phyloP scores from a whole-genome alignment of 176 grass and related monocot genomes.

The Coix lacrymajobi region DNA sequence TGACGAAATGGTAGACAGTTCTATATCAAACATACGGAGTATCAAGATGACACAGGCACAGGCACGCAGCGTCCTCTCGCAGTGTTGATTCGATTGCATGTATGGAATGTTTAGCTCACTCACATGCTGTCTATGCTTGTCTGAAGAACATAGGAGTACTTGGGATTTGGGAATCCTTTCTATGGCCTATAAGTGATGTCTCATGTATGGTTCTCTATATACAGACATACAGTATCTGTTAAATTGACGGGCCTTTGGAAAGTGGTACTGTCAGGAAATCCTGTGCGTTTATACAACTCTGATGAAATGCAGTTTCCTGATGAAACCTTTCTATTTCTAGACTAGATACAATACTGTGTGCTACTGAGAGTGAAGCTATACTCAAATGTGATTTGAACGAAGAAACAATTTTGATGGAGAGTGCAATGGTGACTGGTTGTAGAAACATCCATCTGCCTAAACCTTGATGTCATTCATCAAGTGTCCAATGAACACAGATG shows the following conservation, averaged over 20 bases:
- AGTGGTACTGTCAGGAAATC: not conserved
- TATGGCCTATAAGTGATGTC: not conserved
- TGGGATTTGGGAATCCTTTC: not conserved
- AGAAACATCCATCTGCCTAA: not conserved
- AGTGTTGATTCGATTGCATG: not conserved
- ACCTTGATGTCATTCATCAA: conserved; percentile 47
- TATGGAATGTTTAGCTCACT: not conserved
- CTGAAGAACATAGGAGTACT: not conserved
- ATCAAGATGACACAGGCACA: not conserved
- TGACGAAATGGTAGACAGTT: not conserved
- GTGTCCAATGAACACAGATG: conserved; percentile 59
- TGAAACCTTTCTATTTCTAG: not conserved
- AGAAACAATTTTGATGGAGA: not conserved
- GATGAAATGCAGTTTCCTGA: not conserved
- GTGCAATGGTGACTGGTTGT: not conserved
- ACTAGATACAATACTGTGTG: not conserved
- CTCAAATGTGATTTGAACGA: not conserved
- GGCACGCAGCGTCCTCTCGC: not conserved
- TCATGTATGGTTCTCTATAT: not conserved
- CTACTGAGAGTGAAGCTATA: not conserved
- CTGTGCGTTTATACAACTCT: not conserved
- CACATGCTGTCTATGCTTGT: not conserved
- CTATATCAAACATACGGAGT: not conserved
- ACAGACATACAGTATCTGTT: not conserved
- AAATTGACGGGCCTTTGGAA: not conserved